phyloP scores from a whole-genome alignment of 1,139 yeast genomes.

The Diutina mesorugosa region DNA sequence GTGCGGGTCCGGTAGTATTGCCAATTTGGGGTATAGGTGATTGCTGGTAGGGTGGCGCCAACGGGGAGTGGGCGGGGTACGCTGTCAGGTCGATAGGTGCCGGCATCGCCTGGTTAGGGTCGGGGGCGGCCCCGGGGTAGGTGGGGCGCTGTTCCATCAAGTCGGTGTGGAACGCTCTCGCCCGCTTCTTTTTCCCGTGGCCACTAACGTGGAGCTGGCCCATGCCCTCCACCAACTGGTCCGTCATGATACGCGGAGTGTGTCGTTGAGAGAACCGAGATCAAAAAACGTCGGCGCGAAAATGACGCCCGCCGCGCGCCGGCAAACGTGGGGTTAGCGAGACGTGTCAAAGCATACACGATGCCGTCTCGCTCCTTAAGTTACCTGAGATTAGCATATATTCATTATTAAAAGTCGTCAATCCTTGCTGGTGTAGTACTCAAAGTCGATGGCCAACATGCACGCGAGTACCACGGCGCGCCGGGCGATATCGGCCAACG shows the following conservation, averaged over 20 bases:
- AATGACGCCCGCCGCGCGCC: not conserved
- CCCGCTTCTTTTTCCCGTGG: not conserved
- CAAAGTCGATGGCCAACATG: not conserved
- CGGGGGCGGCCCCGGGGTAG: not conserved
- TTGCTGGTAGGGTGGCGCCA: not conserved
- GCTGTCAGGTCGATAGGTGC: not conserved
- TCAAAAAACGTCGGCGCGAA: not conserved
- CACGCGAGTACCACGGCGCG: not conserved
- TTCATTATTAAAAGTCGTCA: not conserved
- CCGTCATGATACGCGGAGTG: not conserved
- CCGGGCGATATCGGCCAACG: not conserved
- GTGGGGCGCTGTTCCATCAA: constrained; percentile 1
- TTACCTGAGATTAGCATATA: not conserved
- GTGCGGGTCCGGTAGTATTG: not conserved
- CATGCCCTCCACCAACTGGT: not conserved
- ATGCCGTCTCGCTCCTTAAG: too few species aligned
- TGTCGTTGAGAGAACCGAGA: not conserved
- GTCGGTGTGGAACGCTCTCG: constrained; percentile 1
- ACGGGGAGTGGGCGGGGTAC: not conserved
- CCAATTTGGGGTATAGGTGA: not conserved
- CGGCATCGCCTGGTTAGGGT: not conserved
- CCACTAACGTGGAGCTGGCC: not conserved
- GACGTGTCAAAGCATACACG: not conserved
- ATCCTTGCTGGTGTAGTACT: not conserved
- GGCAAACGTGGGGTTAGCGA: not conserved